Evolutionary conservation across 129 eudicot genomes (phyloP).

Genomic region (Flaveria linearis): DNA sequence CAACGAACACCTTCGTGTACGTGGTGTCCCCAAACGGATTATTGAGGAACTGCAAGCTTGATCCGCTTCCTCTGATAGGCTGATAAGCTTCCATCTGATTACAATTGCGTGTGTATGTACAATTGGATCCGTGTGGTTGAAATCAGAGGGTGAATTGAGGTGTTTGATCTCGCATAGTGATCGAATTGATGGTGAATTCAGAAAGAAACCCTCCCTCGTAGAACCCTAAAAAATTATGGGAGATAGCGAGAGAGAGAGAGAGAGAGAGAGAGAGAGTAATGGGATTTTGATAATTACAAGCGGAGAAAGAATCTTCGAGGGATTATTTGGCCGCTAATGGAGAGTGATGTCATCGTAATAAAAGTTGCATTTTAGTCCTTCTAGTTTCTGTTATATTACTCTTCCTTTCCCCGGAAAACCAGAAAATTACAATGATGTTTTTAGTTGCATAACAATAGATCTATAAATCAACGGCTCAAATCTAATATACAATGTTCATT

Average conservation of each 20-base stretch:
- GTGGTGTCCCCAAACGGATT: conserved; percentile 50
- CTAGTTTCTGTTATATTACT: not conserved
- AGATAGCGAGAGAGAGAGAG: conserved; percentile 5
- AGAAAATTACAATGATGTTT: not conserved
- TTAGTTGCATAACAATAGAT: no score
- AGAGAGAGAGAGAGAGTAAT: not conserved
- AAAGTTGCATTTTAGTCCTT: conserved; percentile 8
- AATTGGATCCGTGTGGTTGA: conserved; percentile 11
- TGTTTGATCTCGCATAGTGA: conserved; percentile 23
- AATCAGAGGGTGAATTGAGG: conserved; percentile 17
- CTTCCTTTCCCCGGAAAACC: not conserved
- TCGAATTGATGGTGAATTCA: conserved; percentile 7
- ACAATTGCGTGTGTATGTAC: conserved; percentile 10
- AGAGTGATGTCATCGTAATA: conserved; percentile 23
- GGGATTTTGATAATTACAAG: conserved; percentile 26
- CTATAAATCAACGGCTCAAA: no score
- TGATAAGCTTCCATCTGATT: conserved; percentile 46
- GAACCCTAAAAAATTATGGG: conserved; percentile 38
- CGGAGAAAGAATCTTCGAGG: conserved; percentile 36
- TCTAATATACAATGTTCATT: no score
- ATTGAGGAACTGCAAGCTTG: conserved; percentile 45
- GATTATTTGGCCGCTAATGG: conserved; percentile 35
- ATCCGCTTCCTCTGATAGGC: conserved; percentile 47
- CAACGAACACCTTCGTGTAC: conserved; percentile 57
- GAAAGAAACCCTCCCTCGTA: conserved; percentile 44